Base-by-base conservation (phyloP, 2,329 filamentous ascomycete genomes). In the Davidsoniella eucalypti region DNA sequence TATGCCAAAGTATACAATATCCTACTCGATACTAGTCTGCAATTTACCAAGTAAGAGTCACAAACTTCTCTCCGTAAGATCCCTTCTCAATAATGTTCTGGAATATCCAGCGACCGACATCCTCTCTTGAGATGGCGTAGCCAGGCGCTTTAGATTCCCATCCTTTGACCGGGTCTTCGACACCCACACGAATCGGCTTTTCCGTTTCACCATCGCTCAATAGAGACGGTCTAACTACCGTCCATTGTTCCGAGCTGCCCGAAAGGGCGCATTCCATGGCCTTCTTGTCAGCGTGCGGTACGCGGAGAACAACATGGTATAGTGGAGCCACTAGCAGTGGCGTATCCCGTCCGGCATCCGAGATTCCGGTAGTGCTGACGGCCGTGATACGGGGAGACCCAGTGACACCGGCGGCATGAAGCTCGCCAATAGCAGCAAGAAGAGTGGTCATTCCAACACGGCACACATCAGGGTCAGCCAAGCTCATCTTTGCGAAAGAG, bases 401-500 rank as follows among this genome's bases (percentile, higher is more conserved):
- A 7, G 52, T 21, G 2, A 54, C 57, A 18, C 61, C 61, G 3
- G 54, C 49, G 10, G 44, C 45, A 12, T 65, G 61, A 5, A 64
- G 55, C 3, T 59, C 50, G 0, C 54, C 41, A 6, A 74, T 54
- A 1, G 67, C 66, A 0, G 58, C 55, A 0, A 76, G 55, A 1
- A 78, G 64, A 2, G 63, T 59, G 2, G 50, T 47, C 54, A 69
- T 70, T 51, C 67, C 69, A 18, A 62, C 61, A 33, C 66, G 58
- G 59, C 73, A 78, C 21, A 77, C 65, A 10, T 64, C 56, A 0
- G 69, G 66, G 55, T 76, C 69, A 52, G 69, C 65, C 21, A 69
- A 57, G 2, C 56, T 60, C 51, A 67, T 55, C 36, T 59, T 65
- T 39, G 56, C 53, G 44, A 64, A 43, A 47, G 58, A 47, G 33